These are phyloP conservation scores for Musa schizocarpa DNA, from an alignment of 176 grass and related monocot species.

Conservation along the genomic window DNA sequence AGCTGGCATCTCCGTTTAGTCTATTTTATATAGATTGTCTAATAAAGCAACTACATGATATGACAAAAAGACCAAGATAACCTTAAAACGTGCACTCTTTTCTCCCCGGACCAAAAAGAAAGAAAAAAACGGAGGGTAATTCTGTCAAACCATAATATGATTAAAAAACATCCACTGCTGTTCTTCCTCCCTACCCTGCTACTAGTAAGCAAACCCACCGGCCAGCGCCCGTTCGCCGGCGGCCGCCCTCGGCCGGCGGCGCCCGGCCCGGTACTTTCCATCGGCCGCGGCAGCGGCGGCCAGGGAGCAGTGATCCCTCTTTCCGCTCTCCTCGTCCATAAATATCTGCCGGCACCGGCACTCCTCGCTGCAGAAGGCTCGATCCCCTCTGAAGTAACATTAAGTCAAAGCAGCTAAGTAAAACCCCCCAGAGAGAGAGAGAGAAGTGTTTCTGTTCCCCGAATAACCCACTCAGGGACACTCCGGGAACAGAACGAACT, in stretches of 20 bases:
- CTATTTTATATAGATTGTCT: too few species aligned
- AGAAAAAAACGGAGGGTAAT: not conserved
- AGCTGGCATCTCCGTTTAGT: too few species aligned
- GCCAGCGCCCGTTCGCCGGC: not conserved
- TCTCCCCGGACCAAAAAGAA: not conserved
- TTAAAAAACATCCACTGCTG: not conserved
- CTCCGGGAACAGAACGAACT: not conserved
- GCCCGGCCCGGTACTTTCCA: not conserved
- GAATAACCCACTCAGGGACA: not conserved
- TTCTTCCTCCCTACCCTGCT: not conserved
- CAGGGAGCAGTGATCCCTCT: constrained; percentile 21
- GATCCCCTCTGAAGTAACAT: constrained; percentile 4
- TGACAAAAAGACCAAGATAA: not conserved
- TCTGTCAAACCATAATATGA: not conserved
- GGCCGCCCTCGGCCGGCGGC: not conserved
- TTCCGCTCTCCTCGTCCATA: constrained; percentile 26
- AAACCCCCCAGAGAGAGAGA: too few species aligned
- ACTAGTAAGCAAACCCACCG: constrained; percentile 6
- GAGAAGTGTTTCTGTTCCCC: too few species aligned
- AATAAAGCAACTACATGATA: too few species aligned
- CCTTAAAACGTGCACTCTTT: not conserved
- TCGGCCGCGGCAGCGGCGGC: constrained; percentile 1
- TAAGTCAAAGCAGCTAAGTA: not conserved
- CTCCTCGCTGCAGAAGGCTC: constrained; percentile 16
- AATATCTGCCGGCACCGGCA: constrained; percentile 28